A percentile compares a stretch with the other conserved stretches of the same genome.
These are phyloP conservation scores for Tilletia caries DNA, from an alignment of 1,284 basidiomycete genomes.

Conservation along the genomic window DNA sequence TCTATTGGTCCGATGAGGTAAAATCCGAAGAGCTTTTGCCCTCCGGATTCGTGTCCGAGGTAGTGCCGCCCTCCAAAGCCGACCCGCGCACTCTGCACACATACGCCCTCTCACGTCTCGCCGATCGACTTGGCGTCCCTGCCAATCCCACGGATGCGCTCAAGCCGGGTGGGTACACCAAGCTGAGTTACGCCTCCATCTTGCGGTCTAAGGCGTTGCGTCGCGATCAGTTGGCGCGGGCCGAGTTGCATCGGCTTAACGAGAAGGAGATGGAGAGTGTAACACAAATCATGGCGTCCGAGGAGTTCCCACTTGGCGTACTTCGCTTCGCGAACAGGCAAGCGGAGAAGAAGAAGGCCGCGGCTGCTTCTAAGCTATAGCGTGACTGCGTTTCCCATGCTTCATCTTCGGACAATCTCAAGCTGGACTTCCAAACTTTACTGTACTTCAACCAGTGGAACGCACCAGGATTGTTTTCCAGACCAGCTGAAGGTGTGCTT, in stretches of 20 bases:
- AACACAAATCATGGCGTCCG: constrained; percentile 16
- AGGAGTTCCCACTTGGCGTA: constrained; percentile 23
- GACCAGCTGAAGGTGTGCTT: constrained; percentile 13
- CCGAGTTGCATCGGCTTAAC: constrained; percentile 22
- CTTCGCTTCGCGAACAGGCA: constrained; percentile 22
- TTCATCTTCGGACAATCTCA: no score
- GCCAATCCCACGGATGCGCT: constrained; percentile 14
- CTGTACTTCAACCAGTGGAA: no score
- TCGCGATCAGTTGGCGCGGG: constrained; percentile 11
- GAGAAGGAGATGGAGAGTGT: constrained; percentile 24
- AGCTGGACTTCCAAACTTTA: no score
- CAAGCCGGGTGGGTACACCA: constrained; percentile 18
- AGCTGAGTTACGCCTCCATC: constrained; percentile 19
- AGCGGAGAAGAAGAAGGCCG: constrained; percentile 23
- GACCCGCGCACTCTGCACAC: constrained; percentile 11
- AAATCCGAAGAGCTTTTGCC: constrained; percentile 21
- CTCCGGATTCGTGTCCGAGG: constrained; percentile 20
- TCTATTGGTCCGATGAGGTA: constrained; percentile 23
- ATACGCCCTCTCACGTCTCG: constrained; percentile 8
- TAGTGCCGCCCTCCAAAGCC: constrained; percentile 19
- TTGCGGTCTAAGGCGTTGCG: constrained; percentile 22
- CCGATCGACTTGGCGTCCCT: constrained; percentile 8
- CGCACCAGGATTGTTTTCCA: constrained; percentile 14
- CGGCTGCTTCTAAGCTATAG: neutral
- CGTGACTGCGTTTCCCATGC: no score